Evolutionary conservation across 768 basidiomycete species (phyloP).

Genomic region (Boletus barrowsii): DNA sequence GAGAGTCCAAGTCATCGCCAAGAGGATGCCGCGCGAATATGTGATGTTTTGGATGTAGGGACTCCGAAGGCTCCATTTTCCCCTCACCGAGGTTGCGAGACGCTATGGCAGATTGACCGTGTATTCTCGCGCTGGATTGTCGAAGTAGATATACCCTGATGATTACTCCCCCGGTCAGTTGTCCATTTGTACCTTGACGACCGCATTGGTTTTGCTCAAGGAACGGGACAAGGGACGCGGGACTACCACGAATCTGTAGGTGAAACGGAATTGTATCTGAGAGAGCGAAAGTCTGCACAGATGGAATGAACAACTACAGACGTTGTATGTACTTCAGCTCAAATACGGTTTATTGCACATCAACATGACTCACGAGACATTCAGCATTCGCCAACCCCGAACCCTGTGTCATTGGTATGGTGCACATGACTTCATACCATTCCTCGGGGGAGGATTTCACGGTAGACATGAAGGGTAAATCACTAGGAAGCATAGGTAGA

Average conservation of each 20-base stretch:
- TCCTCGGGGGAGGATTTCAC: conserved; percentile 65
- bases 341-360: not conserved
- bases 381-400: conserved; percentile 40
- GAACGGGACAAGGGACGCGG: conserved; percentile 46
- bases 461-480: conserved; percentile 50
- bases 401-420: conserved; percentile 37
- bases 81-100: conserved; percentile 46
- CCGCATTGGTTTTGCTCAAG: conserved; percentile 25
- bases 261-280: conserved; percentile 62
- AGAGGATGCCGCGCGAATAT: conserved; percentile 7
- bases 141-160: conserved; percentile 55
- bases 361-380: conserved; percentile 44
- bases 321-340: not conserved
- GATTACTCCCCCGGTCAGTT: conserved; percentile 13
- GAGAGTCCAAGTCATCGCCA: conserved; percentile 34
- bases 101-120: conserved; percentile 10
- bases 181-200: not conserved
- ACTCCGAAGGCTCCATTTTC: conserved; percentile 43
- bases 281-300: conserved; percentile 50
- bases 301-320: conserved; percentile 57
- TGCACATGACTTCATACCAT: conserved; percentile 52
- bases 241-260: conserved; percentile 52
- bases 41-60: conserved; percentile 20
- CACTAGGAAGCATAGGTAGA: conserved; percentile 45
- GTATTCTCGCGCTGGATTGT: conserved; percentile 40